Base-by-base conservation (phyloP, 1,284 basidiomycete species). In the Heterobasidion parviporum region DNA sequence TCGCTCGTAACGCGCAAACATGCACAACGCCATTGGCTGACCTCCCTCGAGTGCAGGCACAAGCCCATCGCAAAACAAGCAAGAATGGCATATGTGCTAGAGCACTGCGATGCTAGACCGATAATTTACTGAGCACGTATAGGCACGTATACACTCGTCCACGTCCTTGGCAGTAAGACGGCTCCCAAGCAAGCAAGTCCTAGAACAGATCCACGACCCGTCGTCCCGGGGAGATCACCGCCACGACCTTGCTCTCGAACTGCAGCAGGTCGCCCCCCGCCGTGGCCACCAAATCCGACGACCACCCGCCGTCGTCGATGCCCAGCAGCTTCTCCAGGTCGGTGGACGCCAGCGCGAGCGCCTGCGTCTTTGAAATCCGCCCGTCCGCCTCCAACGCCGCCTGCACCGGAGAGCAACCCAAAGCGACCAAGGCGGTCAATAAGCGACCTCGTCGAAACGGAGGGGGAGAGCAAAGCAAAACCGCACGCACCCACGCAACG, bases 291-390 rank as follows among this genome's bases (percentile, higher is more conserved):
- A 87, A 76, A 61, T 88, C 82, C 12, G 61, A 64, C 18, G 26
- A 26, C 26, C 26, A 26, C 26, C 26, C 26, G 5, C 26, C 26
- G 26, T 66, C 67, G 26, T 15, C 49, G 35, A 33, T 33, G 8
- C 83, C 85, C 33, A 92, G 71, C 48, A 93, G 70, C 51, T 76
- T 76, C 61, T 88, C 85, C 3, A 91, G 68, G 62, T 85, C 87
- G 34, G 74, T 72, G 8, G 82, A 81, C 12, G 80, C 83, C 38
- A 89, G 70, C 3, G 79, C 78, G 49, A 90, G 65, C 12, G 75
- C 76, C 26, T 76, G 20, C 12, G 45, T 14, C 63, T 78, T 80
- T 35, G 73, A 72, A 20, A 82, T 71, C 8, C 68, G 61, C 8
- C 70, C 72, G 10, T 66, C 64, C 8, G 72, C 68, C 32, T 71